A percentile compares a stretch with the other conserved stretches of the same genome.
phyloP scores from a whole-genome alignment of 306 rosid genomes.

The Mimosa bimucronata region DNA sequence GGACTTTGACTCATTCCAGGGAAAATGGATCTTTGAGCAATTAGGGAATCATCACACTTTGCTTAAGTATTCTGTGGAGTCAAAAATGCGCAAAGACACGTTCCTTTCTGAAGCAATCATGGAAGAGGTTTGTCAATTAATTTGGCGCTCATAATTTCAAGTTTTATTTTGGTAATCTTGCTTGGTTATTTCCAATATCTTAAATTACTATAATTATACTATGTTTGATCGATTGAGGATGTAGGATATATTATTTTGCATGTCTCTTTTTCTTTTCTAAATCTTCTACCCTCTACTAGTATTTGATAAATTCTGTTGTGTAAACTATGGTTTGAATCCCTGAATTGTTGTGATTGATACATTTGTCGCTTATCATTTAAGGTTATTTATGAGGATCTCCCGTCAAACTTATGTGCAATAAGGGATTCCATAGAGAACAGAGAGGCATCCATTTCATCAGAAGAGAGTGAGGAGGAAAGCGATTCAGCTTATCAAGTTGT shows the following conservation, averaged over 20 bases:
- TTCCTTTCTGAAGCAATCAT: slow-evolving; percentile 94
- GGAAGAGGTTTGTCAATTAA: slow-evolving; percentile 68
- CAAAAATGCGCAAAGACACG: slow-evolving; percentile 90
- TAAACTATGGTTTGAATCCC: not conserved
- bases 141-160: slow-evolving; percentile 22
- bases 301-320: slow-evolving; percentile 14
- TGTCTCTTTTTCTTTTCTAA: not conserved
- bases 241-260: slow-evolving; percentile 11
- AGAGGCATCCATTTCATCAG: slow-evolving; percentile 39
- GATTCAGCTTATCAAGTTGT: slow-evolving; percentile 39
- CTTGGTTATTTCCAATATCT: slow-evolving; percentile 2
- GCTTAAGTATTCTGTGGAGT: slow-evolving; percentile 90
- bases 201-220: not conserved
- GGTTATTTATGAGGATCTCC: slow-evolving; percentile 94
- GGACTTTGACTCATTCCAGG: slow-evolving; percentile 86
- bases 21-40: slow-evolving; percentile 94
- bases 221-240: slow-evolving; percentile 26
- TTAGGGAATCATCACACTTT: slow-evolving; percentile 92
- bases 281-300: not conserved
- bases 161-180: not conserved
- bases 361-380: slow-evolving; percentile 30
- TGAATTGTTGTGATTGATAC: slow-evolving; percentile 28
- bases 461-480: slow-evolving; percentile 39
- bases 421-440: slow-evolving; percentile 69
- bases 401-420: slow-evolving; percentile 83